Base-by-base conservation (phyloP, 306 rosid species). In the Prunus persica region DNA sequence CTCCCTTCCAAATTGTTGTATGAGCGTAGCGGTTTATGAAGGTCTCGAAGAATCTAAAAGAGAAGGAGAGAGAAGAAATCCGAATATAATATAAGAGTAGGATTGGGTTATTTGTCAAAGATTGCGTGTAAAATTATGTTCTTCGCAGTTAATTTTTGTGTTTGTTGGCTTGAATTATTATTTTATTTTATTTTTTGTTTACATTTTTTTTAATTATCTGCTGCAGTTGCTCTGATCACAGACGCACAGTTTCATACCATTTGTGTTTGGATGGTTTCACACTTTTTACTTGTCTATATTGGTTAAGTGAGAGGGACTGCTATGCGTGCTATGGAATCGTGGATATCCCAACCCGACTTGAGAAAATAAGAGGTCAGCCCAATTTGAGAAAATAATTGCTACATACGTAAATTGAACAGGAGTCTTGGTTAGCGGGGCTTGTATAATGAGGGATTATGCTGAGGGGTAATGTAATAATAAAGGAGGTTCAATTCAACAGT, bases 401-500 rank as follows among this genome's bases (percentile, higher is more conserved):
- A 38, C 43, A 38, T 38, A 38, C 0, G 43, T 38, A 38, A 6
- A 1, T 38, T 38, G 43, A 38, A 38, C 43, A 38, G 7, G 43
- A 38, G 43, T 6, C 43, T 38, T 38, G 8, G 8, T 38, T 8
- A 38, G 43, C 2, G 0, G 8, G 43, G 9, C 43, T 38, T 38
- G 0, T 38, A 1, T 38, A 38, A 38, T 7, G 41, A 6, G 41
- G 8, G 8, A 8, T 34, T 34, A 34, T 34, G 41, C 1, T 1
- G 43, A 7, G 2, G 9, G 9, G 43, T 38, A 6, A 38, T 0
- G 43, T 38, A 6, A 38, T 0, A 38, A 7, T 7, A 7, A 7
- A 38, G 9, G 0, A 38, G 2, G 8, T 34, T 6, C 8, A 34
- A 34, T 6, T 0, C 0, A 1, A 6, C 0, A 34, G 0, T 34